A percentile compares a stretch with the other conserved stretches of the same genome.
Conservation (phyloP, 768 basidiomycete species). For the Kwoniella mangroviensis region DNA sequence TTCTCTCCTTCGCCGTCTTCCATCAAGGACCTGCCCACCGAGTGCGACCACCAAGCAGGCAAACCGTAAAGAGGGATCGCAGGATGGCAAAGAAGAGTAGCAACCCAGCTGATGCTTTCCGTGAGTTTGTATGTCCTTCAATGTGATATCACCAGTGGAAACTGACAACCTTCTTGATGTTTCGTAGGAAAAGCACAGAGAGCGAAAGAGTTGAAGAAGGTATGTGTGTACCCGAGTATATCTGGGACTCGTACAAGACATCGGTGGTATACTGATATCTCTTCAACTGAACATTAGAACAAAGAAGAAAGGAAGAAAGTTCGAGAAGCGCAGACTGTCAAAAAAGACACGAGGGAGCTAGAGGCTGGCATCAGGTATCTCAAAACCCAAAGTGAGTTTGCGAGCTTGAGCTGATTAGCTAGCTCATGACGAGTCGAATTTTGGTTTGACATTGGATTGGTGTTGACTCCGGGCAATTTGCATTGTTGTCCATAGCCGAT, state of each 20-base stretch:
- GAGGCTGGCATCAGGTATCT: slow-evolving; percentile 27
- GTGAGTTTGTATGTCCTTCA: slow-evolving; percentile 62
- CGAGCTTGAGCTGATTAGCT: neutral
- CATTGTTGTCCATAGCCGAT: slow-evolving; percentile 11
- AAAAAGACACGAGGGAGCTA: slow-evolving; percentile 85
- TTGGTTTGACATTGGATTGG: no score
- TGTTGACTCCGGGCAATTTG: no score
- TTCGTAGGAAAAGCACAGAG: slow-evolving; percentile 83
- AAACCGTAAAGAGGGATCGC: neutral
- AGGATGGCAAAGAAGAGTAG: slow-evolving; percentile 81
- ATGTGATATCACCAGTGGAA: neutral
- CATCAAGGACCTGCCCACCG: neutral
- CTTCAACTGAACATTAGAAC: slow-evolving; percentile 68
- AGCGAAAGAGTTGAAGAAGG: slow-evolving; percentile 96
- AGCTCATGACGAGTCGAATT: no score
- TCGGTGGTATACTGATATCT: neutral
- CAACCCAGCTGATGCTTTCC: slow-evolving; percentile 93
- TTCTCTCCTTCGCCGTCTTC: neutral
- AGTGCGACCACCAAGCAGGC: no score
- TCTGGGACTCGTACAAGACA: no score
- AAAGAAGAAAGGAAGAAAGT: slow-evolving; percentile 79
- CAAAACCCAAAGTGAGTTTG: slow-evolving; percentile 23
- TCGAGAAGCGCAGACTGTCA: slow-evolving; percentile 86
- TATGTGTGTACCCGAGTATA: slow-evolving; percentile 54
- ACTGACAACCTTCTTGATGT: neutral